phyloP scores from a whole-genome alignment of 1,284 basidiomycete genomes.

The Ceratobasidium sp. region DNA sequence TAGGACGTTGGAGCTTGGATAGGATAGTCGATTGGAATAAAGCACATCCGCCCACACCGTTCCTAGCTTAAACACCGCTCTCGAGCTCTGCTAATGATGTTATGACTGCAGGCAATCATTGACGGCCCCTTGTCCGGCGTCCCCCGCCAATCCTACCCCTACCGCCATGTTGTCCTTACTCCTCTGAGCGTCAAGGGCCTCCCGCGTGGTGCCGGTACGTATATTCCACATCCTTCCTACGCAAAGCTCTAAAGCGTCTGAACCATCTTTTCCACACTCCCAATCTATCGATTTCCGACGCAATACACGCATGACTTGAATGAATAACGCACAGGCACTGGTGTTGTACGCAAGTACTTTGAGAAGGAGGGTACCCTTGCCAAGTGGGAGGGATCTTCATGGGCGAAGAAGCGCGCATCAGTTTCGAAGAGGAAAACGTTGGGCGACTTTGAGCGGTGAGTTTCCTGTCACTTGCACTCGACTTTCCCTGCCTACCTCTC shows the following conservation, averaged over 20 bases:
- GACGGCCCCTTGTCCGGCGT: conserved; percentile 94
- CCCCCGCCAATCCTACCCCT: conserved; percentile 90
- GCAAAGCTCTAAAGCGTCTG: neutral
- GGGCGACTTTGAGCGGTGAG: conserved; percentile 87
- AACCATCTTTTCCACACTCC: neutral
- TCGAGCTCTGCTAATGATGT: neutral
- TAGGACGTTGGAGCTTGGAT: neutral
- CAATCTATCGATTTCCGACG: neutral
- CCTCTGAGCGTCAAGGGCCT: conserved; percentile 85
- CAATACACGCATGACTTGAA: neutral
- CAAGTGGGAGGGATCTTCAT: conserved; percentile 83
- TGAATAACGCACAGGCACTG: conserved; percentile 56
- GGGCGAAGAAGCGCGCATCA: conserved; percentile 92
- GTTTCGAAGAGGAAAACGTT: conserved; percentile 78
- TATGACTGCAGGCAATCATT: conserved; percentile 81
- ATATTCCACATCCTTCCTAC: neutral
- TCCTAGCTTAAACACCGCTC: neutral
- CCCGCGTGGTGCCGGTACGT: conserved; percentile 83
- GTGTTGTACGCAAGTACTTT: conserved; percentile 86
- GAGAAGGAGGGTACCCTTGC: conserved; percentile 81
- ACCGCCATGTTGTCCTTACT: conserved; percentile 93
- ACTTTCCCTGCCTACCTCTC: neutral
- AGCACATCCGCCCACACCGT: too few species aligned
- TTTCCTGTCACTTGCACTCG: neutral
- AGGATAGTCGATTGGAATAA: neutral